Base-by-base conservation (phyloP, 2,329 filamentous ascomycete genomes). In the Penicillium fuscoglaucum region DNA sequence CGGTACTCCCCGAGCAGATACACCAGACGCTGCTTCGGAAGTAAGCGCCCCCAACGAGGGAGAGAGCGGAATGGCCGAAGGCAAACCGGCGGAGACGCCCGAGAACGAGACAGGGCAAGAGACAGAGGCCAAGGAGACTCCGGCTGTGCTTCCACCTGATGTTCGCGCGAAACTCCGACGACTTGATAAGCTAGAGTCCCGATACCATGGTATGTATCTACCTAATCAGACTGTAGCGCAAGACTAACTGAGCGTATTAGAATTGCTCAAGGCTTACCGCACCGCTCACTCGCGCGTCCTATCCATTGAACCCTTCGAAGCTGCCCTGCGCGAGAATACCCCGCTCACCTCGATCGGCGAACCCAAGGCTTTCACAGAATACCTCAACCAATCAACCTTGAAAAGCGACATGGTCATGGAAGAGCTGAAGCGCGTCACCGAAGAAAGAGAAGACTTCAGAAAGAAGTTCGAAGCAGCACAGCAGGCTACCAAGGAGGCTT, bases 331-430 rank as follows among this genome's bases (percentile, higher is more conserved):
- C 67, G 95, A 99, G 72, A 90, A 96, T 68, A 99, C 95, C 0
- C 93, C 95, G 2, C 80, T 98, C 37, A 90, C 90, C 5, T 93
- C 91, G 17, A 96, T 99, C 67, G 83, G 82, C 66, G 95, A 99
- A 59, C 91, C 93, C 0, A 85, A 86, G 53, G 89, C 92, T 2
- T 81, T 99, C 35, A 84, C 92, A 7, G 93, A 98, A 75, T 99
- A 97, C 70, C 82, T 99, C 29, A 91, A 89, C 66, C 91, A 97
- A 74, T 78, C 96, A 41, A 93, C 88, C 61, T 76, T 93, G 53
- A 93, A 96, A 70, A 88, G 88, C 43, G 91, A 96, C 68, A 96
- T 99, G 90, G 87, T 96, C 3, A 88, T 96, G 84, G 90, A 96
- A 46, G 95, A 99, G 75, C 81, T 97, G 57, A 97, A 96, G 77